Evolutionary conservation across 1,139 yeast genomes (phyloP).

Genomic region (Scheffersomyces quercinus): DNA sequence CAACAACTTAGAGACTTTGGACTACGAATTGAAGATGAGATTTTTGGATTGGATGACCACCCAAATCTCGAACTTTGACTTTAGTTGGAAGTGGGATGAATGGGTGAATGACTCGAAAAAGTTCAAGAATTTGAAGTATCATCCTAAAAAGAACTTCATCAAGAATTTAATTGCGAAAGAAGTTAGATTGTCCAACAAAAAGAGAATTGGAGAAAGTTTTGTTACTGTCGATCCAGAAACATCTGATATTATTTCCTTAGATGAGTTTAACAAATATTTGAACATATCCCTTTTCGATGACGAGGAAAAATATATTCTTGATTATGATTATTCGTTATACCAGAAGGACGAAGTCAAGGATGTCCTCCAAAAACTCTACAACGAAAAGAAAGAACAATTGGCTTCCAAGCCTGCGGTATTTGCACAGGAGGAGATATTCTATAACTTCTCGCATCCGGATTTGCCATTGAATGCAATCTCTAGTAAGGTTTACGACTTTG

Average conservation of each 20-base stretch:
- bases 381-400: constrained; percentile 32
- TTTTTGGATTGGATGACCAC: constrained; percentile 91
- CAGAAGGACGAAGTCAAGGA: constrained; percentile 25
- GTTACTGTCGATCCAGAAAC: constrained; percentile 47
- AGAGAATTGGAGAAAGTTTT: constrained; percentile 71
- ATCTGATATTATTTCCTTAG: constrained; percentile 28
- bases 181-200: constrained; percentile 69
- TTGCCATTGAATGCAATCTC: constrained; percentile 41
- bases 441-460: constrained; percentile 35
- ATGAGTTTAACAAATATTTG: constrained; percentile 66
- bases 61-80: constrained; percentile 90
- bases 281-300: constrained; percentile 42
- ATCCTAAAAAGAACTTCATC: constrained; percentile 76
- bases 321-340: constrained; percentile 40
- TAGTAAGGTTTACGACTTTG: constrained; percentile 42
- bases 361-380: constrained; percentile 28
- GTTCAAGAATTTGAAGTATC: constrained; percentile 43
- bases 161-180: constrained; percentile 82
- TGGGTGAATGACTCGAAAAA: constrained; percentile 67
- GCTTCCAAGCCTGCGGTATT: constrained; percentile 27
- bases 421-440: constrained; percentile 45
- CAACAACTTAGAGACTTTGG: constrained; percentile 64
- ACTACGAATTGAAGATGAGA: constrained; percentile 71
- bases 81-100: constrained; percentile 98
- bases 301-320: constrained; percentile 25